These are phyloP conservation scores for Clarkia xantiana DNA, from an alignment of 345 rosid species.

Conservation along the genomic window DNA sequence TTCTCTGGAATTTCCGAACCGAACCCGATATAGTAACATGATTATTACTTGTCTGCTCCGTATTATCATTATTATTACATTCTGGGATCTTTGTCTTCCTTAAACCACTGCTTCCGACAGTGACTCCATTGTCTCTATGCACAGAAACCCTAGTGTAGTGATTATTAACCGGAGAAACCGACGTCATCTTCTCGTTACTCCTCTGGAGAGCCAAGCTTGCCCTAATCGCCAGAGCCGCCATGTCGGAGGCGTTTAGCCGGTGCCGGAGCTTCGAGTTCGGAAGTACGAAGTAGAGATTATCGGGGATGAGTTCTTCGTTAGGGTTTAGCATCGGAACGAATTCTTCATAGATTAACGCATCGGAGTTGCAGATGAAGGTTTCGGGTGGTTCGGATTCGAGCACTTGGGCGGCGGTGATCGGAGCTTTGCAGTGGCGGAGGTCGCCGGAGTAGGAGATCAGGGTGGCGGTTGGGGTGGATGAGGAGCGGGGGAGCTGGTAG, in stretches of 20 bases:
- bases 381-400: conserved; percentile 22
- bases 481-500: not conserved
- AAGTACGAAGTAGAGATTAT: conserved; percentile 65
- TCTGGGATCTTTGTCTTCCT: too few species aligned
- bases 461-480: conserved; percentile 28
- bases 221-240: conserved; percentile 91
- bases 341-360: conserved; percentile 44
- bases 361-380: conserved; percentile 51
- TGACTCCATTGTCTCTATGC: not conserved
- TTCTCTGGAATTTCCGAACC: conserved; percentile 30
- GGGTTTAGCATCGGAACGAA: conserved; percentile 33
- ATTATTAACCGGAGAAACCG: conserved; percentile 35
- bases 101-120: not conserved
- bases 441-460: conserved; percentile 52
- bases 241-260: conserved; percentile 53
- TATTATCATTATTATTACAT: too few species aligned
- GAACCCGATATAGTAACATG: conserved; percentile 28
- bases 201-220: conserved; percentile 10
- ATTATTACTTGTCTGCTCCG: too few species aligned
- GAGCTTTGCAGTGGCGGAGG: conserved; percentile 42
- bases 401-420: conserved; percentile 38
- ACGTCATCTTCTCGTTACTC: conserved; percentile 14
- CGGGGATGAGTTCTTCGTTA: conserved; percentile 21
- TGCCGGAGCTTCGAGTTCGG: conserved; percentile 50
- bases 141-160: too few species aligned